Base-by-base conservation (phyloP, 805 yeast genomes). In the Sporopachydermia lactativora region DNA sequence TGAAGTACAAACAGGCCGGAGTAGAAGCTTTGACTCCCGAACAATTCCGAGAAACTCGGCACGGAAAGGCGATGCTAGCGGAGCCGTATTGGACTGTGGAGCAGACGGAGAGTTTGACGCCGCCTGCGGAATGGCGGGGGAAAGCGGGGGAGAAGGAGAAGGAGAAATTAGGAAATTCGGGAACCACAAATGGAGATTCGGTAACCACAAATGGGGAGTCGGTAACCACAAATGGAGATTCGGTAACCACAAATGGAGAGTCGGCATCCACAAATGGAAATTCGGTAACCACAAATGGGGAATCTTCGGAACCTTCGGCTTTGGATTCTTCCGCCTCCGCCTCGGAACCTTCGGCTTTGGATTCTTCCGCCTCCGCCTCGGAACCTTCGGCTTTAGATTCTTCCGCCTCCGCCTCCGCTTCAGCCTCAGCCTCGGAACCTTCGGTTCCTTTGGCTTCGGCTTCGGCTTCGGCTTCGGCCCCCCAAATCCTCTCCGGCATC, bases 1-100 rank as follows among this genome's bases (percentile, higher is more conserved):
- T 46, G 31, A 44, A 55, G 35, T 42, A 49, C 35, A 46, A 52
- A 19, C 64, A 59, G 46, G 62, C 64, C 18, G 64, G 64, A 24
- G 52, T 53, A 16, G 53, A 51, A 35, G 57, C 54, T 5, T 48
- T 55, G 19, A 55, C 53, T 5, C 47, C 42, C 15, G 58, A 58
- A 38, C 50, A 55, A 35, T 59, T 58, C 38, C 45, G 52, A 16
- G 41, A 49, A 14, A 51, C 60, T 11, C 47, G 45, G 17, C 62
- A 59, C 37, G 64, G 64, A 14, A 52, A 53, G 41, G 38, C 47
- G 18, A 47, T 54, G 4, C 18, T 41, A 2, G n/a, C 39, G 3
- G 40, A 44, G 13, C 61, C 61, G 11, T 46, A 49, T 24, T 58
- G 52, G 47, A 51, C 49, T 36, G 38, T 52, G 17, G 49, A 52